Evolutionary conservation across 2,329 filamentous ascomycete genomes (phyloP).

Genomic region (Nemania diffusa): DNA sequence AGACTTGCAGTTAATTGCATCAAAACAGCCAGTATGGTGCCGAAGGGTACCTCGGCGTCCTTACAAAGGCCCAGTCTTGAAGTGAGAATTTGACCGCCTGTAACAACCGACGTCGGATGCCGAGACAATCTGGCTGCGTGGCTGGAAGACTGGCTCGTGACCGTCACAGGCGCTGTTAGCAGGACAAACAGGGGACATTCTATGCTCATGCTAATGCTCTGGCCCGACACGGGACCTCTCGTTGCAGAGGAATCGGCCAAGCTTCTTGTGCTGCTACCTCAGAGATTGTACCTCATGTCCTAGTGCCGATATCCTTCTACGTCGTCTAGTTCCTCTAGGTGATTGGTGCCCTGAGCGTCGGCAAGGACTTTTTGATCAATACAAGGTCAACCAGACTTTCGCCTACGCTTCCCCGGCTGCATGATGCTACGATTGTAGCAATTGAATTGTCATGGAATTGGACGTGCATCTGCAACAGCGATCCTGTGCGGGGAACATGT

Average conservation of each 20-base stretch:
- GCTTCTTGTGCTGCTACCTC: slow-evolving; percentile 4
- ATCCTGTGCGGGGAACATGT: slow-evolving; percentile 27
- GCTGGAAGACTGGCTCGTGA: slow-evolving; percentile 4
- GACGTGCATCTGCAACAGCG: slow-evolving; percentile 3
- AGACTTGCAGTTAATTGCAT: not conserved
- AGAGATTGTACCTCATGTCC: not conserved
- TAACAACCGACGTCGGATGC: slow-evolving; percentile 25
- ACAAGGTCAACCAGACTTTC: not conserved
- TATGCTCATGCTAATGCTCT: not conserved
- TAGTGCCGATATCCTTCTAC: slow-evolving; percentile 2
- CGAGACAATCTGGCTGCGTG: slow-evolving; percentile 11
- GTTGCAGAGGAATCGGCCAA: slow-evolving; percentile 20
- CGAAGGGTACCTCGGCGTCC: not conserved
- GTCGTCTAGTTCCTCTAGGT: slow-evolving; percentile 4
- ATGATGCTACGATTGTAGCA: slow-evolving; percentile 4
- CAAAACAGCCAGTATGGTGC: not conserved
- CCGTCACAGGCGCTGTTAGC: slow-evolving; percentile 6
- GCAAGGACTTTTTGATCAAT: not conserved
- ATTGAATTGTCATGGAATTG: slow-evolving; percentile 7
- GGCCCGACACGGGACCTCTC: not conserved
- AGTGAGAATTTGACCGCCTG: not conserved
- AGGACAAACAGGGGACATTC: not conserved
- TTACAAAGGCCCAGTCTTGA: not conserved
- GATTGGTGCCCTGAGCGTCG: not conserved
- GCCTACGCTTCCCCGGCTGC: slow-evolving; percentile 8